Conservation (phyloP, 2,329 filamentous ascomycete species). For the Colletotrichum sp. region DNA sequence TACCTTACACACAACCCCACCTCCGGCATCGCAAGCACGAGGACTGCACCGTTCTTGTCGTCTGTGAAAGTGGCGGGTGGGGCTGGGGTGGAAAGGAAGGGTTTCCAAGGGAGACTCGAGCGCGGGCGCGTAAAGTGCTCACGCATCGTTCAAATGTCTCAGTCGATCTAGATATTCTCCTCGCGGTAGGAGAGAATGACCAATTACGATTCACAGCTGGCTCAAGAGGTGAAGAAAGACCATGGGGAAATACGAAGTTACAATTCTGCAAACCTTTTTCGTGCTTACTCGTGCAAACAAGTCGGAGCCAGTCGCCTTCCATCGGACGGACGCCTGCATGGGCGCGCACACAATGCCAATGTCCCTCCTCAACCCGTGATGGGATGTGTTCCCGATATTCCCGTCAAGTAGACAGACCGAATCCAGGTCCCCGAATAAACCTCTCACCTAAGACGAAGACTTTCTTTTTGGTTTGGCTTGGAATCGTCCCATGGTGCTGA, state of each 20-base stretch:
- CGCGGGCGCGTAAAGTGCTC: background rate
- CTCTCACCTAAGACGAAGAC: background rate
- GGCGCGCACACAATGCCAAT: background rate
- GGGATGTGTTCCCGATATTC: background rate
- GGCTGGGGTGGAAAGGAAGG: background rate
- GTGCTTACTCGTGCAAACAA: background rate
- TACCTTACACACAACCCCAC: background rate
- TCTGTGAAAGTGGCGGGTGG: background rate
- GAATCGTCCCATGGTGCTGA: background rate
- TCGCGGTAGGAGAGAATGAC: background rate
- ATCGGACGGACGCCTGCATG: background rate
- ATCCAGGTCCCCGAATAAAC: background rate
- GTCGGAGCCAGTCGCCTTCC: background rate
- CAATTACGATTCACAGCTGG: background rate
- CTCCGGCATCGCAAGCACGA: background rate
- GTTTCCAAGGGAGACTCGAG: background rate
- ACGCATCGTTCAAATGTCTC: background rate
- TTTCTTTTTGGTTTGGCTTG: background rate
- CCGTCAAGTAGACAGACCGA: background rate
- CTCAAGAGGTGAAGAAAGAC: background rate
- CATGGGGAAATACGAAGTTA: background rate
- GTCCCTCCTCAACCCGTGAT: background rate
- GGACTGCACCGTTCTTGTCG: background rate
- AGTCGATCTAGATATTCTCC: background rate
- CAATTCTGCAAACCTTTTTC: background rate